phyloP scores from a whole-genome alignment of 306 rosid species.

The Vigna trinervia region DNA sequence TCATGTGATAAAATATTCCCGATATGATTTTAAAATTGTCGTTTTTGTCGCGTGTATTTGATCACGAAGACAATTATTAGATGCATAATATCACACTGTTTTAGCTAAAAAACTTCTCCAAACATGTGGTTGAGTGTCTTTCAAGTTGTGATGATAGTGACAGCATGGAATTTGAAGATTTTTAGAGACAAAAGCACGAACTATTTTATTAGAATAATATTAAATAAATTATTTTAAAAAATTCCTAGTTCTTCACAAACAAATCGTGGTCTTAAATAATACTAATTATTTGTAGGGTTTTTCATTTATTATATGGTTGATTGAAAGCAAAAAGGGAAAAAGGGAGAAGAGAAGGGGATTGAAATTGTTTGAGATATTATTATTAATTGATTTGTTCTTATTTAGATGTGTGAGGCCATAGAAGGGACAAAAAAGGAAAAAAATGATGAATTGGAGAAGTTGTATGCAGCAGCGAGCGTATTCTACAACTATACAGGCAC shows the following conservation, averaged over 20 bases:
- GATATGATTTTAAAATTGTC: not conserved
- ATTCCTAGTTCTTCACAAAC: too few species aligned
- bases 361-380: not conserved
- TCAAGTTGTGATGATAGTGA: not conserved
- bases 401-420: conserved; percentile 84
- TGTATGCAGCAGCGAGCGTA: conserved; percentile 73
- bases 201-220: too few species aligned
- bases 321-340: not conserved
- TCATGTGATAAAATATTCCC: too few species aligned
- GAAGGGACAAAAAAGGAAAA: conserved; percentile 55
- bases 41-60: not conserved
- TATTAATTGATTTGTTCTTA: not conserved
- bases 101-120: too few species aligned
- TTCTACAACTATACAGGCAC: conserved; percentile 69
- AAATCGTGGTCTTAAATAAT: not conserved
- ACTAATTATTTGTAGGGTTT: not conserved
- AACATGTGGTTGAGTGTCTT: not conserved
- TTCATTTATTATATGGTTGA: not conserved
- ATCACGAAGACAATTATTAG: not conserved
- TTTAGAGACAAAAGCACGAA: too few species aligned
- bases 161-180: not conserved
- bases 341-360: not conserved
- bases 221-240: too few species aligned
- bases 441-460: conserved; percentile 53
- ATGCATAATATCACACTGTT: not conserved